Base-by-base conservation (phyloP, 805 yeast genomes). In the Ascoidea asiatica region DNA sequence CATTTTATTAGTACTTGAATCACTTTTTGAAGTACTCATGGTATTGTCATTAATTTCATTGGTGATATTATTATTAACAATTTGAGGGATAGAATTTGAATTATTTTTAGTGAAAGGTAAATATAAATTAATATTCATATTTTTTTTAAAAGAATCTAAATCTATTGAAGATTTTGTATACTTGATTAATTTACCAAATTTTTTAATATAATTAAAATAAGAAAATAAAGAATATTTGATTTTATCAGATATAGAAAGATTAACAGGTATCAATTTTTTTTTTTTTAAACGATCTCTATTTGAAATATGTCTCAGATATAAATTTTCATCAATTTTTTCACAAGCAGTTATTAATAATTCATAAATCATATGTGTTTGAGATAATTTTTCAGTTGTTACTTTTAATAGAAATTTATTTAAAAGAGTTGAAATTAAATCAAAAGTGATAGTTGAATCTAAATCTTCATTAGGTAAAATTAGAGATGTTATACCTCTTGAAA, bases 351-450 rank as follows among this genome's bases (percentile, higher is more conserved):
- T 48, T 5, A 69, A 50, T 4, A 74, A 55, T 23, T 67, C 73
- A 64, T 76, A 70, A 1, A 75, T 50, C 55, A 70, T 66, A 58
- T 71, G 75, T n/a, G 74, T 74, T 45, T 74, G 75, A 7, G 69
- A 59, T 15, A 74, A 46, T 50, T 70, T 71, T 5, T 66, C 69
- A 4, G 71, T 53, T 1, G 66, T 50, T 45, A 65, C 72, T 38
- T 56, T 56, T 38, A 75, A 44, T 0, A 69, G 59, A 39, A 73
- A 50, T 40, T 72, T 77, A 20, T 65, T 61, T 13, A 73, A 38
- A 4, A 75, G 46, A 1, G 69, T 56, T 4, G 63, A 51, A 5
- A 72, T 45, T 42, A 75, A 66, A 20, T 62, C 55, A 4, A 54
- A 50, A 2, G 69, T 66, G 7, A 70, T 48, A 4, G 56, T 50